Conservation (phyloP, 2,329 filamentous ascomycete species). For the Neonectria sp. region DNA sequence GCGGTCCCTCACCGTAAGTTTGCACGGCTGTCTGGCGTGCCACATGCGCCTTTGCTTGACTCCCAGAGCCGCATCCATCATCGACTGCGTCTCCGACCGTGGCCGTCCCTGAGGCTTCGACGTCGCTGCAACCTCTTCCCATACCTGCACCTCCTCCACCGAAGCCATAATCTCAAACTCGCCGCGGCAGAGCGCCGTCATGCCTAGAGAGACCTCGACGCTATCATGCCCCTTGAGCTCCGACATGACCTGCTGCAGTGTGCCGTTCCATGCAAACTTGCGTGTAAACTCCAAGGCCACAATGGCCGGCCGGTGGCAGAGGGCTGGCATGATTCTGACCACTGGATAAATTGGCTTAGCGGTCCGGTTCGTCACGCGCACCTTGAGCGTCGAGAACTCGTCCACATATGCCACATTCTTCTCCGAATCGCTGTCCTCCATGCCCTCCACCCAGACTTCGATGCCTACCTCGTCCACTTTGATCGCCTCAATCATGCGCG, state of each 20-base stretch:
- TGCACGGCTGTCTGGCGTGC: conserved; percentile 72
- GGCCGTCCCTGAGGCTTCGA: conserved; percentile 51
- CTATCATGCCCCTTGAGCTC: conserved; percentile 71
- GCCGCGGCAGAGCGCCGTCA: conserved; percentile 83
- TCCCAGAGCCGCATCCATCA: conserved; percentile 72
- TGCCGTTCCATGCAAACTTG: conserved; percentile 88
- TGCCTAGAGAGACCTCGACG: conserved; percentile 75
- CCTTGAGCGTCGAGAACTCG: conserved; percentile 77
- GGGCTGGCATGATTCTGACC: conserved; percentile 81
- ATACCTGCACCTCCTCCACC: conserved; percentile 83
- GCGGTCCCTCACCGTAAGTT: conserved; percentile 68
- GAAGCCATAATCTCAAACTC: conserved; percentile 86
- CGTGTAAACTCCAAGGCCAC: conserved; percentile 86
- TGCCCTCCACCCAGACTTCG: conserved; percentile 68
- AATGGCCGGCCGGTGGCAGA: conserved; percentile 80
- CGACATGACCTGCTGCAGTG: conserved; percentile 82
- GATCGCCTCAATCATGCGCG: conserved; percentile 87
- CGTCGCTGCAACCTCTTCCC: conserved; percentile 52
- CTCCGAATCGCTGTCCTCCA: conserved; percentile 40
- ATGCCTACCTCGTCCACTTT: conserved; percentile 85
- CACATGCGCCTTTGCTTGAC: conserved; percentile 74
- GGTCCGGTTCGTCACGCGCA: conserved; percentile 84
- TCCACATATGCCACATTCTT: conserved; percentile 54
- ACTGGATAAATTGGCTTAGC: conserved; percentile 77
- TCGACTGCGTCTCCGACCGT: conserved; percentile 68